phyloP scores from a whole-genome alignment of 768 basidiomycete genomes.

The Gautieria morchelliformis region DNA sequence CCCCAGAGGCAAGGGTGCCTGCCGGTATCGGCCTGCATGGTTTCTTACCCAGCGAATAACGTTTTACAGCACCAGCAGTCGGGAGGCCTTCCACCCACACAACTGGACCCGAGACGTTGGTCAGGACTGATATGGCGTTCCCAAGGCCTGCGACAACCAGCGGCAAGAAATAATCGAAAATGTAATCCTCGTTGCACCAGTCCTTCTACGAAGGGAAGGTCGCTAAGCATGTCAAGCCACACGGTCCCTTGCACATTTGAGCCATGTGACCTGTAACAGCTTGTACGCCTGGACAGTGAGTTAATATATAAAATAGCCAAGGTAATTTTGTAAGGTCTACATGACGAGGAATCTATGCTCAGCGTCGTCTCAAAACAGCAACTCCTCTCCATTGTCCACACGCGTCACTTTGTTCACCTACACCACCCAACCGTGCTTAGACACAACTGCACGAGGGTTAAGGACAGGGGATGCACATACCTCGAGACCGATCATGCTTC shows the following conservation, averaged over 20 bases:
- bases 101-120: not conserved
- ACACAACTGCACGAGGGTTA: constrained; percentile 16
- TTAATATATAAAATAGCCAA: no score
- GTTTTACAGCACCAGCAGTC: not conserved
- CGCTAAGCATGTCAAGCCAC: not conserved
- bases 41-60: not conserved
- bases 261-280: no score
- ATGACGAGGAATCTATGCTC: constrained; percentile 36
- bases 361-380: constrained; percentile 44
- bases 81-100: not conserved
- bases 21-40: no score
- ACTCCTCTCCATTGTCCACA: constrained; percentile 38
- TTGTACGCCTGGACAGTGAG: no score
- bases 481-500: constrained; percentile 69
- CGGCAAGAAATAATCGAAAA: not conserved
- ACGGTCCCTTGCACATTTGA: no score
- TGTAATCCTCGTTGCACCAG: not conserved
- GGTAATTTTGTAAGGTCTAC: no score
- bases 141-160: not conserved
- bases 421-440: constrained; percentile 17
- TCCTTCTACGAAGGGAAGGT: not conserved
- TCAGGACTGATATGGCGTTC: not conserved
- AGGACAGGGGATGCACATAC: constrained; percentile 23
- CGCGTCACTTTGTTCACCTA: constrained; percentile 35
- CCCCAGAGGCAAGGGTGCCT: no score